Evolutionary conservation across 2,329 filamentous ascomycete species (phyloP), one percentile per base, ranked within the genome.

Genomic region (Talaromyces sp.): DNA sequence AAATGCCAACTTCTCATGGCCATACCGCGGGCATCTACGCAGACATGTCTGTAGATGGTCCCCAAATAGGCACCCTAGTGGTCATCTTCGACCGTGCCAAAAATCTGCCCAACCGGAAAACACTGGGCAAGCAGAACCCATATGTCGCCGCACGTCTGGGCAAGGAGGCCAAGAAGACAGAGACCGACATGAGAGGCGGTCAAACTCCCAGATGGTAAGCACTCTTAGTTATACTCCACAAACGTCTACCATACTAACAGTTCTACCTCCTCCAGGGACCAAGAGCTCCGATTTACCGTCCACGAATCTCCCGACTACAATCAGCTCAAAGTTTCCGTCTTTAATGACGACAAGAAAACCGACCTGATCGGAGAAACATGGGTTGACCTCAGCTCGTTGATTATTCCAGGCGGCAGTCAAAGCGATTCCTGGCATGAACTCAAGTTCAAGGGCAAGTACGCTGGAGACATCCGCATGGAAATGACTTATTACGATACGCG

Each of bases 341-440:
- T 99, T 79, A 97, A 96, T 72, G 95, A 99, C 70, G 95, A 99
- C 77, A 98, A 97, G 80, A 96, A 89, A 79, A 98, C 93, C 0
- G 95, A 99, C 67, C 77, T 99, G 65, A 97, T 99, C 68, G 95
- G 95, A 65, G 95, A 99, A 76, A 87, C 90, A 7, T 97, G 91
- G 88, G 85, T 98, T 61, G 89, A 90, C 70, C 81, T 99, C 62
- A 86, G 87, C 66, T 84, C 86, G 67, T 89, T 99, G 68, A 84
- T 99, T 64, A 83, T 93, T 21, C 81, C 87, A 1, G 93, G 95
- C 54, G 95, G 95, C 55, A 93, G 95, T n/a, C 91, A 97, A 77
- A 92, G 85, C 71, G 95, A 99, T 75, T 81, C 91, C 59, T 99
- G 95, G 95, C 93, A 97, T 73, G 87, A 82, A 62, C 80, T 99